Base-by-base conservation (phyloP, 495 filamentous ascomycete species). In the Ramalina peruviana region DNA sequence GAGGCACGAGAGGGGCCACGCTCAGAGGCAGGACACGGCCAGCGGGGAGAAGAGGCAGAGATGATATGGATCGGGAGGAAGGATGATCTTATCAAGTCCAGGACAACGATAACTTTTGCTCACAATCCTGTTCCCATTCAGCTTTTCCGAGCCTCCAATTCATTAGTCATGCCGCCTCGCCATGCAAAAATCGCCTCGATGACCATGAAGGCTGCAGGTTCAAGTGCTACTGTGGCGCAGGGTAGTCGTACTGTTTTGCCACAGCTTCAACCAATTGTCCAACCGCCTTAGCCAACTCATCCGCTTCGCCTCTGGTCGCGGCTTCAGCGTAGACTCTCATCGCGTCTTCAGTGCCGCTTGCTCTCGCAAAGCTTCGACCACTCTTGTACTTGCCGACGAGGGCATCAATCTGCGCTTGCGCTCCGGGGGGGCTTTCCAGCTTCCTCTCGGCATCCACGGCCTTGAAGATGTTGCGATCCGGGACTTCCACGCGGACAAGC, bases 251-350 rank as follows among this genome's bases (percentile, higher is more conserved):
- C 40, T n/a, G 40, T 3, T 10, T 17, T 16, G 45, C 45, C 16
- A 17, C 25, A 0, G 10, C 2, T 4, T 37, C 17, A 2, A 48
- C 45, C 27, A 37, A 13, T 17, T 76, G 75, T 5, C 85, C 80
- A 30, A 95, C 85, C 54, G 86, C 80, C 43, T 79, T 81, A 37
- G 88, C 88, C 39, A 95, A 74, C 60, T 93, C 87, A 58, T 92
- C 86, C 0, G 86, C 84, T 60, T 94, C 86, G 3, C 78, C 79
- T 47, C 81, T 78, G 51, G 82, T 88, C 6, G 84, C 87, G 15
- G 92, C 92, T 66, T 98, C 92, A n/a, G 89, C 88, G 65, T 98
- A 98, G 20, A 98, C 89, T 55, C 92, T 74, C 50, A 95, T 88
- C 1, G 88, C 92, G 67, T 98, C 92, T 66, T 98, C 92, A 1